phyloP scores from a whole-genome alignment of 768 basidiomycete genomes.

The Pleurotus eryngii region DNA sequence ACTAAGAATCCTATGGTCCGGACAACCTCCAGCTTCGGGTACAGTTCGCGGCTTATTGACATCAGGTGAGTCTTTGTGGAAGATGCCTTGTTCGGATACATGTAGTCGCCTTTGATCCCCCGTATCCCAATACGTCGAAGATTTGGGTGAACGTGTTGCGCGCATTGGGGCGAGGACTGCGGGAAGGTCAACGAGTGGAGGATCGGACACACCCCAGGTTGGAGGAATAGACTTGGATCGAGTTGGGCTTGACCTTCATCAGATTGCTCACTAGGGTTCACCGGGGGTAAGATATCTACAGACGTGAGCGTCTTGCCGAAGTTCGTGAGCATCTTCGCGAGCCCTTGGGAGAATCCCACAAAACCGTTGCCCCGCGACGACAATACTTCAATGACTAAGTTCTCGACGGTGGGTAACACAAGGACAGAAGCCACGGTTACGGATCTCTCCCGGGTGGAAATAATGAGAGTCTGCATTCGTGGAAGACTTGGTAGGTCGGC shows the following conservation, averaged over 20 bases:
- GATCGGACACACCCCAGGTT: slow-evolving; percentile 39
- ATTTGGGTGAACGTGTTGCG: slow-evolving; percentile 23
- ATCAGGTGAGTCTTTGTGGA: slow-evolving; percentile 36
- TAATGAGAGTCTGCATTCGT: slow-evolving; percentile 37
- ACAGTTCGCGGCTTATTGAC: slow-evolving; percentile 37
- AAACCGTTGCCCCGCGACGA: slow-evolving; percentile 13
- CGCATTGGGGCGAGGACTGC: slow-evolving; percentile 20
- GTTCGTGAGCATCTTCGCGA: slow-evolving; percentile 34
- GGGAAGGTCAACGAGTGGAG: slow-evolving; percentile 42
- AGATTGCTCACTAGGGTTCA: slow-evolving; percentile 30
- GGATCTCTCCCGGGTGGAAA: slow-evolving; percentile 36
- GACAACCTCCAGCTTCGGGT: slow-evolving; percentile 43
- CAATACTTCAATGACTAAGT: slow-evolving; percentile 36
- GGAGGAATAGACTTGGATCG: slow-evolving; percentile 41
- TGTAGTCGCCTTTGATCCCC: slow-evolving; percentile 35
- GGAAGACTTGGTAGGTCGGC: slow-evolving; percentile 33
- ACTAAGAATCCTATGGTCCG: slow-evolving; percentile 47
- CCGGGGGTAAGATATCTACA: slow-evolving; percentile 36
- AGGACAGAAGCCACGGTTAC: slow-evolving; percentile 35
- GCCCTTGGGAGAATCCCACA: slow-evolving; percentile 15
- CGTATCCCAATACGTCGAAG: slow-evolving; percentile 48
- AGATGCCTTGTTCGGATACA: slow-evolving; percentile 41
- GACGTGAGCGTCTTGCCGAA: slow-evolving; percentile 38
- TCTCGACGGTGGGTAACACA: slow-evolving; percentile 38
- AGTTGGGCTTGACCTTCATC: slow-evolving; percentile 31